phyloP scores from a whole-genome alignment of 2,329 filamentous ascomycete genomes.

The Colletotrichum zoysiae region DNA sequence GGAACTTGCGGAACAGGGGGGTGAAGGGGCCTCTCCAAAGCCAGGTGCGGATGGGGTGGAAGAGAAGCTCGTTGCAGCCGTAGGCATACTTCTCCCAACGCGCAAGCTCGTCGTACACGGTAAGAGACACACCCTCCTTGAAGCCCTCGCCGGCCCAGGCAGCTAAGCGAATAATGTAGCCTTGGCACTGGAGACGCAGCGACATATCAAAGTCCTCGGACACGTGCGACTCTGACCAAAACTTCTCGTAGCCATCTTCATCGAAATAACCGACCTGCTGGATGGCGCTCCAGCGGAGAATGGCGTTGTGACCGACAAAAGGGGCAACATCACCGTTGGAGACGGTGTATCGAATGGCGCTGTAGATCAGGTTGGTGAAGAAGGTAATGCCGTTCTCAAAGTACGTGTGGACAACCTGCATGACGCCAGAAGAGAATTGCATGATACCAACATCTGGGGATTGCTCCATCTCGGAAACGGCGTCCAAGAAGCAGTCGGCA shows the following conservation, averaged over 20 bases:
- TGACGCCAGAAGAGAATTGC: constrained; percentile 82
- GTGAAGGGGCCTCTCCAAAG: constrained; percentile 81
- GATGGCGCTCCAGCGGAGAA: constrained; percentile 81
- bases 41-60: constrained; percentile 83
- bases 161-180: constrained; percentile 79
- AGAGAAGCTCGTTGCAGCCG: constrained; percentile 85
- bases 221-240: constrained; percentile 84
- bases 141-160: constrained; percentile 82
- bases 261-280: constrained; percentile 80
- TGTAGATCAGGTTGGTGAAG: constrained; percentile 82
- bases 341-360: constrained; percentile 81
- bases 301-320: constrained; percentile 85
- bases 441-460: constrained; percentile 83
- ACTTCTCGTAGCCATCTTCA: constrained; percentile 80
- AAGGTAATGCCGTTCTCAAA: constrained; percentile 79
- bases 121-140: constrained; percentile 86
- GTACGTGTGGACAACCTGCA: constrained; percentile 82
- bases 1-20: constrained; percentile 79
- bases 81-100: constrained; percentile 92
- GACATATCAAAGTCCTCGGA: constrained; percentile 89
- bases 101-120: constrained; percentile 85
- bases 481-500: constrained; percentile 81
- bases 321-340: constrained; percentile 82
- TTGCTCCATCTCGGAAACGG: constrained; percentile 85
- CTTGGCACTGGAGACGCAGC: constrained; percentile 77